Evolutionary conservation across 2,329 filamentous ascomycete genomes (phyloP), one percentile per base, ranked within the genome.

Genomic region (Cordyceps militaris): DNA sequence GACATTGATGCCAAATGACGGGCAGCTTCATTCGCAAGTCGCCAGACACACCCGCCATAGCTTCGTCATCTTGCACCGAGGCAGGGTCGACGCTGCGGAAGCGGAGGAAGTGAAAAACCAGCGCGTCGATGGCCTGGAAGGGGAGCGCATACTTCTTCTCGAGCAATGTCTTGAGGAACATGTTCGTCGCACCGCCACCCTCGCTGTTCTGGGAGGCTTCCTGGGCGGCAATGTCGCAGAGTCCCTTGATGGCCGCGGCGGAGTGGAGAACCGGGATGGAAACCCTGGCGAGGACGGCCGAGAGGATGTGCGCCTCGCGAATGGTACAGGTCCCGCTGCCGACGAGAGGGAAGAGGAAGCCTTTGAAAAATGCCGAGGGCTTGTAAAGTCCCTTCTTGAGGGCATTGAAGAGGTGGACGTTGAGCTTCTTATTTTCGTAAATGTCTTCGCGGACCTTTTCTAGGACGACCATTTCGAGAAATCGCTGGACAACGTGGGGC

Each of bases 111-210:
- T 99, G 93, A 76, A 97, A 97, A 10, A 99, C 94, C 1, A 97
- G 78, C 2, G 91, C 87, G 66, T 99, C 94, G 51, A 99, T 86
- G 56, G 96, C 93, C 73, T 96, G 93, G 76, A 89, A 97, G 0
- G 93, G 94, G 11, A 99, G 78, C 0, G 94, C 94, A 66, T 99
- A 97, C 69, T 95, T 95, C 81, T 99, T 99, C 73, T 97, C 93
- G 4, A 99, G 78, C 38, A 99, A 81, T 0, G 90, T 86, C 68
- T 90, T 90, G 74, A 99, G 96, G 73, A 99, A 95, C 65, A 96
- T 88, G 73, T 97, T 97, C 61, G 92, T 94, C 4, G 92, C 88
- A 48, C 93, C 93, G 19, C 91, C 92, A 47, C 89, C 89, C 71
- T 97, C 93, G 5, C 86, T 88, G 57, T 91, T 84, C 21, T 86